Evolutionary conservation across 345 rosid species (phyloP), one percentile per base, ranked within the genome.

Genomic region (Adansonia digitata): DNA sequence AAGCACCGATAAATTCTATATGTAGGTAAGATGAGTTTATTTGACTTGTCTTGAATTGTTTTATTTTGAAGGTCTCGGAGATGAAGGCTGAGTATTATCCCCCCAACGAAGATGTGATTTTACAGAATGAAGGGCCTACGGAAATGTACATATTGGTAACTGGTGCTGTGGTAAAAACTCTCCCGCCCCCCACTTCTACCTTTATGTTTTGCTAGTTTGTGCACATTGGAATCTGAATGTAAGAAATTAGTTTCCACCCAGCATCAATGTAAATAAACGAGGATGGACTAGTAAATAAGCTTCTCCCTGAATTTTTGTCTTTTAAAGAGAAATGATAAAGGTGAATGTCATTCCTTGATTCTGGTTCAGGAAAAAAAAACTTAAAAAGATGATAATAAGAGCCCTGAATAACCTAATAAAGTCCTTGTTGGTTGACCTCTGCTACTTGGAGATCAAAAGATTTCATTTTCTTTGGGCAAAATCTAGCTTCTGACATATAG

Each of bases 21-120:
- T 37, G 24, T 0, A 37, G 17, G 43, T 27, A 26, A 35, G 4
- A 59, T 29, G 40, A 60, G n/a, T 13, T 59, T 59, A 59, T 59
- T 13, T 27, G 18, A 71, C 37, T 51, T 13, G 7, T 15, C 59
- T 75, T 31, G 10, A 8, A 62, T 78, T 63, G 46, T 22, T 60
- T 42, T 51, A 37, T 42, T 53, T 20, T 77, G 62, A 73, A 88
- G 98, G 97, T 94, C 59, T 74, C 98, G 0, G 97, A 92, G 78
- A 92, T 90, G 98, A 94, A 90, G 60, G 91, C 97, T 1, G 98
- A 94, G 84, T 94, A 94, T 79, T 94, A 87, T 76, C 90, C 98
- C 79, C 98, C 98, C 0, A 90, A 82, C 84, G 98, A 94, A 86
- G 96, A 94, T 74, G 92, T 94, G 71, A 92, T 92, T 79, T 84